Evolutionary conservation across 768 basidiomycete species (phyloP).

Genomic region (Tricholoma hemisulphureum): DNA sequence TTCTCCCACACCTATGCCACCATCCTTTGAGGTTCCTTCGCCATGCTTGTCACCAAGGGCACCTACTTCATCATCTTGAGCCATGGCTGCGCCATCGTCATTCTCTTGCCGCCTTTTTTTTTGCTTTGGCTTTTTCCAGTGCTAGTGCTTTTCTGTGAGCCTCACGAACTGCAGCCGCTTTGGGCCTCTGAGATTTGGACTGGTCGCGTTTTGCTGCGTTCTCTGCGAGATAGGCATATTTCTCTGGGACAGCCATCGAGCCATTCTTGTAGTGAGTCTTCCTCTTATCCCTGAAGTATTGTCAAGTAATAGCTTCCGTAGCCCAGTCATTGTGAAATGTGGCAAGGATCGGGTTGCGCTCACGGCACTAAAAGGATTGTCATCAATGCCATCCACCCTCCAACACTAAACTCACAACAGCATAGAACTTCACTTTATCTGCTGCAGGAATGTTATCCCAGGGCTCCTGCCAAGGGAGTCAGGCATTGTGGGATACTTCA

Average conservation of each 20-base stretch:
- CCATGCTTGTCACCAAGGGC: too few relatives aligned
- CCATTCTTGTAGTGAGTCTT: conserved; percentile 11
- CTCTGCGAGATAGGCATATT: conserved; percentile 18
- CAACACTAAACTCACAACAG: conserved; percentile 9
- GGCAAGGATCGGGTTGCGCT: conserved; percentile 8
- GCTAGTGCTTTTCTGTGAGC: too few relatives aligned
- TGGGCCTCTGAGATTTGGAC: not conserved
- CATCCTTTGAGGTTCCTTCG: too few relatives aligned
- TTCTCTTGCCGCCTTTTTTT: too few relatives aligned
- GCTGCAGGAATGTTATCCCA: conserved; percentile 13
- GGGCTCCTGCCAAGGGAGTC: too few relatives aligned
- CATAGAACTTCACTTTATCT: conserved; percentile 14
- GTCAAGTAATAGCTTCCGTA: conserved; percentile 19
- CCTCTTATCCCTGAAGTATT: conserved; percentile 20
- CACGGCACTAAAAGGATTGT: conserved; percentile 11
- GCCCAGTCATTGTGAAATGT: conserved; percentile 24
- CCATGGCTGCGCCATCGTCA: too few relatives aligned
- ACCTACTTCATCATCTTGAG: too few relatives aligned
- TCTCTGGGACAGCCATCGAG: conserved; percentile 10
- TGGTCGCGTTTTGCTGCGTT: conserved; percentile 14
- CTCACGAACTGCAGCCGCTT: too few relatives aligned
- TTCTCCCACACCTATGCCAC: too few relatives aligned
- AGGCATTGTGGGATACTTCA: too few relatives aligned
- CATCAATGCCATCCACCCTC: too few relatives aligned
- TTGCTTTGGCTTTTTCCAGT: too few relatives aligned